Percentiles rank a stretch among this genome's conserved stretches.
These are phyloP conservation scores for Anisodus tanguticus DNA, from an alignment of 257 asterid genomes.

Conservation along the genomic window DNA sequence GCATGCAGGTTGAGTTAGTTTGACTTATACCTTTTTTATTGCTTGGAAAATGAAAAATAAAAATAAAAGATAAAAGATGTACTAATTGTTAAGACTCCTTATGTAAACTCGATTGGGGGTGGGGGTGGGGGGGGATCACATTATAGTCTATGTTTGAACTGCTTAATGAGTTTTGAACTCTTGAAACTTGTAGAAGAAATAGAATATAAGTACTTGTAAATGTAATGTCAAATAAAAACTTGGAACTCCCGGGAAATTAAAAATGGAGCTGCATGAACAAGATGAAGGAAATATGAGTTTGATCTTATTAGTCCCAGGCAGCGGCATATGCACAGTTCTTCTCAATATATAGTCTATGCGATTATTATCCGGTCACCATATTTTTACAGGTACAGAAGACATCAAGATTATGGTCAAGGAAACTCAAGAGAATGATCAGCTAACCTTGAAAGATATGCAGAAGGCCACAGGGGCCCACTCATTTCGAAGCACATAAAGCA, in stretches of 20 bases:
- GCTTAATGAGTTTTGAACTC: not conserved
- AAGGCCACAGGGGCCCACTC: slow-evolving; percentile 94
- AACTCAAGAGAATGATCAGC: not conserved
- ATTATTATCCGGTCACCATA: not conserved
- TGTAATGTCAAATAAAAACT: not conserved
- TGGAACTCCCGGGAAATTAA: not conserved
- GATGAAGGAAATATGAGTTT: not conserved
- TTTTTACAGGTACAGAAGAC: not conserved
- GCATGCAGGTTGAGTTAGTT: not conserved
- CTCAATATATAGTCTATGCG: not conserved
- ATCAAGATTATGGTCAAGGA: not conserved
- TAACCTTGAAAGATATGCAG: slow-evolving; percentile 93
- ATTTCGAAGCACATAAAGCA: slow-evolving; percentile 81
- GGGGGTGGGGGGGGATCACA: too few species aligned
- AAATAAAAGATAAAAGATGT: too few species aligned
- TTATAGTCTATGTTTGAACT: not conserved
- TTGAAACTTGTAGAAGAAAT: not conserved
- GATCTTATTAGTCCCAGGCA: not conserved
- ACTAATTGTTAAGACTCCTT: too few species aligned
- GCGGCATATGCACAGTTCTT: not conserved
- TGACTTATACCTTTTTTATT: not conserved
- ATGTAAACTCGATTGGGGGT: not conserved
- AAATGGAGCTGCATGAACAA: not conserved
- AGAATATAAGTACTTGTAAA: not conserved
- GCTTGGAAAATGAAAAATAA: not conserved